phyloP scores from a whole-genome alignment of 2,329 filamentous ascomycete species.

The Fusarium xyrophilum region DNA sequence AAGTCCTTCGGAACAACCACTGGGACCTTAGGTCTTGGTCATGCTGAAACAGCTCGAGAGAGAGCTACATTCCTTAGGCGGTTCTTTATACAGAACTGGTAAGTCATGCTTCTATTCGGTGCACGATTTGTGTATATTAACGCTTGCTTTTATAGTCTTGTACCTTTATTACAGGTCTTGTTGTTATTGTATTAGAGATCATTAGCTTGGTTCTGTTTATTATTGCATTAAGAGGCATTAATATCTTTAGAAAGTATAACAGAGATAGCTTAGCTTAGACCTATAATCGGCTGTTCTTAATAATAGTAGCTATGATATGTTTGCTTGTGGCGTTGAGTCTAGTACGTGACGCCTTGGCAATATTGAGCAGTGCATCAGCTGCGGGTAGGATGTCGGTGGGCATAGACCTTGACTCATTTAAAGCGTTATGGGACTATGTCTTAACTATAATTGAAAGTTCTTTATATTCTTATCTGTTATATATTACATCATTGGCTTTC shows the following conservation, averaged over 20 bases:
- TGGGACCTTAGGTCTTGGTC: conserved; percentile 23
- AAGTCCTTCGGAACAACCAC: background rate
- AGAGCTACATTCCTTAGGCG: conserved; percentile 11
- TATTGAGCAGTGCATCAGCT: background rate
- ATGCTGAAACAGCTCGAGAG: background rate
- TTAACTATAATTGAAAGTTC: background rate
- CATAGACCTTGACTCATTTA: rapidly evolving
- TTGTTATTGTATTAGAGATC: background rate
- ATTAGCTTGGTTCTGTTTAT: background rate
- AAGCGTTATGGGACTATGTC: too few relatives aligned
- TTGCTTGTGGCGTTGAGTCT: background rate
- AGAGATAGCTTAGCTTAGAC: background rate
- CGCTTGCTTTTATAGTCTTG: background rate
- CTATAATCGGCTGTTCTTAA: rapidly evolving
- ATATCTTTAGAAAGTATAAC: conserved; percentile 8
- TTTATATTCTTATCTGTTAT: too few relatives aligned
- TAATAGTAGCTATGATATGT: rapidly evolving
- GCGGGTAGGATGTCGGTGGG: background rate
- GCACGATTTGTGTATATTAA: too few relatives aligned
- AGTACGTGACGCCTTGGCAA: background rate
- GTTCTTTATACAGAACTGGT: background rate
- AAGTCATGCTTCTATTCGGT: background rate
- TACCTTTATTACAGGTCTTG: background rate
- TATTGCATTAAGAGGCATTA: background rate
- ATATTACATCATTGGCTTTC: too few relatives aligned